Evolutionary conservation across 78 protist species (phyloP).

Genomic region (Emiliania huxleyi): DNA sequence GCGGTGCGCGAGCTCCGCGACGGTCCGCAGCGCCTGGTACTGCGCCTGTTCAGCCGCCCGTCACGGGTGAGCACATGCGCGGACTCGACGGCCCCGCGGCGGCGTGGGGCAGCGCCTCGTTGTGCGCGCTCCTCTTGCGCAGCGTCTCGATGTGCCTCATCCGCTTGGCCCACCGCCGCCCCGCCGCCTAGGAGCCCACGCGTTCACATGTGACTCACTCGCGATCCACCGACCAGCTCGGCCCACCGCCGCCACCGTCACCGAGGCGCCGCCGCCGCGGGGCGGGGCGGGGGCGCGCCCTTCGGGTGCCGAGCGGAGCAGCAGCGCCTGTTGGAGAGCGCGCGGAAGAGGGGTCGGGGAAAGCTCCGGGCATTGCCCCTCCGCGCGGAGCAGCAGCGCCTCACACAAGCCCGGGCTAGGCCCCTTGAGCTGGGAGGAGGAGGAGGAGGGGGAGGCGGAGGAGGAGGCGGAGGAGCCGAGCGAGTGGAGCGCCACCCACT

Average conservation of each 20-base stretch:
- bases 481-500: background rate
- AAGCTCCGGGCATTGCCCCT: background rate
- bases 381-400: background rate
- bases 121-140: too few species aligned
- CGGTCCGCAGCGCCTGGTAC: background rate
- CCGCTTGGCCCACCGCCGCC: background rate
- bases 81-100: too few species aligned
- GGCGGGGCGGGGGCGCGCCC: too few species aligned
- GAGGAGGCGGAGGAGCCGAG: background rate
- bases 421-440: background rate
- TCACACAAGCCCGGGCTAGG: background rate
- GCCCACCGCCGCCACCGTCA: too few species aligned
- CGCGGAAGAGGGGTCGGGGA: too few species aligned
- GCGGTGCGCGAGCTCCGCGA: background rate
- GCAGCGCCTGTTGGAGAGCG: too few species aligned
- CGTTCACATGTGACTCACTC: too few species aligned
- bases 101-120: too few species aligned
- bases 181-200: background rate
- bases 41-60: background rate
- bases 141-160: background rate
- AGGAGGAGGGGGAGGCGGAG: background rate
- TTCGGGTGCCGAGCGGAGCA: too few species aligned
- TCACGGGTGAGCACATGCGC: too few species aligned
- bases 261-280: too few species aligned
- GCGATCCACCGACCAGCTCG: background rate